Evolutionary conservation across 495 filamentous ascomycete species (phyloP).

Genomic region (Penicillium herquei): DNA sequence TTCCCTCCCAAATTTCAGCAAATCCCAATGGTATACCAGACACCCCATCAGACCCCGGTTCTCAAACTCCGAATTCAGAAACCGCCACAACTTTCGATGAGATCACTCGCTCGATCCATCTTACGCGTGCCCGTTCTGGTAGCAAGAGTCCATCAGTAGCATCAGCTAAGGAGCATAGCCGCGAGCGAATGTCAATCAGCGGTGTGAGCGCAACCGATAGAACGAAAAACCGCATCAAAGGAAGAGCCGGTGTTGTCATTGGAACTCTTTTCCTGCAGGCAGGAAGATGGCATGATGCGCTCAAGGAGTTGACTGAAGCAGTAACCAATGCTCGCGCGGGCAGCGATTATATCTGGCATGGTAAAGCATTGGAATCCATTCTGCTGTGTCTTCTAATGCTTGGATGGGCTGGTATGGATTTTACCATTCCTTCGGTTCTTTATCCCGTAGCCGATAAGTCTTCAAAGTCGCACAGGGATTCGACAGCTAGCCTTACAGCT

Average conservation of each 20-base stretch:
- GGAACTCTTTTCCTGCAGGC: constrained; percentile 85
- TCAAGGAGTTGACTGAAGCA: constrained; percentile 81
- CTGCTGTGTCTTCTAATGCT: constrained; percentile 79
- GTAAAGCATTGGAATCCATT: constrained; percentile 87
- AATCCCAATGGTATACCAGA: constrained; percentile 52
- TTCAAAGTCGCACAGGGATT: constrained; percentile 48
- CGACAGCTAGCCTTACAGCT: constrained; percentile 32
- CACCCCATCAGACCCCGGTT: constrained; percentile 49
- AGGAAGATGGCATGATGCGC: constrained; percentile 84
- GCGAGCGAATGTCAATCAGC: constrained; percentile 78
- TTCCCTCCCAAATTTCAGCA: constrained; percentile 62
- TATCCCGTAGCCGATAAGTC: constrained; percentile 58
- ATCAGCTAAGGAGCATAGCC: constrained; percentile 54
- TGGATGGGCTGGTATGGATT: constrained; percentile 82
- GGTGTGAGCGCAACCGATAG: constrained; percentile 81
- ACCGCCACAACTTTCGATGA: constrained; percentile 74
- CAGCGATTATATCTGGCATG: constrained; percentile 95
- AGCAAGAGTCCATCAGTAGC: constrained; percentile 34
- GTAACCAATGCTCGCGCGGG: constrained; percentile 72
- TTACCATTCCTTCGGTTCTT: constrained; percentile 63
- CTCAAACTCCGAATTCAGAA: constrained; percentile 48
- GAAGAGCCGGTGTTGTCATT: constrained; percentile 74
- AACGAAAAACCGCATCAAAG: constrained; percentile 78
- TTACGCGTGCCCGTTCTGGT: constrained; percentile 37
- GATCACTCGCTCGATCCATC: constrained; percentile 53